Evolutionary conservation across 306 rosid species (phyloP).

Genomic region (Trifolium pratense): DNA sequence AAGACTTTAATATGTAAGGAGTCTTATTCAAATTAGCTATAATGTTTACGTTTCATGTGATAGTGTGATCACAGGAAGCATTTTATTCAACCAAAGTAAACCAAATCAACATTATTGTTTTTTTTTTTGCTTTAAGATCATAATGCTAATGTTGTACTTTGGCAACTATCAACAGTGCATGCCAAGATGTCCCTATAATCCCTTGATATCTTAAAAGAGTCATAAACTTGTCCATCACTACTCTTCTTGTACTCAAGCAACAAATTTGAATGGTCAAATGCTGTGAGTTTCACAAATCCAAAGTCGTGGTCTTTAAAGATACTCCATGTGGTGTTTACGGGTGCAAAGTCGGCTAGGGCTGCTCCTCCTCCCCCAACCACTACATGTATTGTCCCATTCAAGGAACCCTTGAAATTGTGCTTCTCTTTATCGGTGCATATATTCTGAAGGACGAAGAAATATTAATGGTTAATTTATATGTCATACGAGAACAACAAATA

Average conservation of each 20-base stretch:
- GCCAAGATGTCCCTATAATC: slow-evolving; percentile 87
- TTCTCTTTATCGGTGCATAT: slow-evolving; percentile 80
- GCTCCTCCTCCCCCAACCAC: slow-evolving; percentile 98
- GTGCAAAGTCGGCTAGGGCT: slow-evolving; percentile 67
- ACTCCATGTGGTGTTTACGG: slow-evolving; percentile 80
- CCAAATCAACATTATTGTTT: slow-evolving; percentile 11
- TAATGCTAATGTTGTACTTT: slow-evolving; percentile 67
- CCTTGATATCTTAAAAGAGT: slow-evolving; percentile 77
- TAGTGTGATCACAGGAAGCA: slow-evolving; percentile 24
- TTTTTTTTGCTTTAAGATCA: slow-evolving; percentile 38
- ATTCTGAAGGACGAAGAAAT: slow-evolving; percentile 56
- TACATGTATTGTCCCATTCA: slow-evolving; percentile 91
- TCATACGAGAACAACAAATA: background rate
- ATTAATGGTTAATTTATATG: slow-evolving; percentile 27
- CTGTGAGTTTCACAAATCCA: slow-evolving; percentile 88
- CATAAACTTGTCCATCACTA: slow-evolving; percentile 81
- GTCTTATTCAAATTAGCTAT: background rate
- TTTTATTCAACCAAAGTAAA: slow-evolving; percentile 29
- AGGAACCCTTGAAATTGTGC: slow-evolving; percentile 61
- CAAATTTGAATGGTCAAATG: slow-evolving; percentile 82
- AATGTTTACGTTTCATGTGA: background rate
- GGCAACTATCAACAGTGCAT: slow-evolving; percentile 73
- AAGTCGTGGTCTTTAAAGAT: slow-evolving; percentile 73
- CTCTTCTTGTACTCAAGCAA: slow-evolving; percentile 97
- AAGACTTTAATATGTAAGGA: too few relatives aligned